Base-by-base conservation (phyloP, 179 eudicot genomes). In the Nepenthes alata region DNA sequence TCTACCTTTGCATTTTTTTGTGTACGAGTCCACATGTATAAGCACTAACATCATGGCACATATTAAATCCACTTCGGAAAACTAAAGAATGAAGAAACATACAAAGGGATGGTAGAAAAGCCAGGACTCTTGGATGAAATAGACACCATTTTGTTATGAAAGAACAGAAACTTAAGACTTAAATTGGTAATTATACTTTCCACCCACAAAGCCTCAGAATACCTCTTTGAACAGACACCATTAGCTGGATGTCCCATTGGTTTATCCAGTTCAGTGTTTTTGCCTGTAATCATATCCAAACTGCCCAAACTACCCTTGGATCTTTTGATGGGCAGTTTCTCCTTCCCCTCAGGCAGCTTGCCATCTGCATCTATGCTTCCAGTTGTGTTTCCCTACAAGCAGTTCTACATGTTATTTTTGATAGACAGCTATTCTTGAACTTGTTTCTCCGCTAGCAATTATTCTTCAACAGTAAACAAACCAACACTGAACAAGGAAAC, bases 291-390 rank as follows among this genome's bases (percentile, higher is more conserved):
- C 96, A 90, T 90, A 74, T 94, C 90, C 71, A 94, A 80, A 74
- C 96, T 90, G 64, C 99, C 97, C 60, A 94, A 75, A 70, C 97
- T 87, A 58, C 95, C 97, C 77, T 81, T 94, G 47, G 95, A 87
- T 78, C 99, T 77, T 81, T 94, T 94, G 56, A 94, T 81, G 2
- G 97, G 96, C 62, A 90, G 74, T 72, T 94, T 94, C 67, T 86
- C 99, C 80, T 94, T 94, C 58, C 80, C 97, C 76, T 90, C 99
- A 44, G 89, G 75, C 47, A 77, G 75, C 80, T 85, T 94, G 48
- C 81, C 88, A 44, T 87, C 94, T 35, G 72, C 84, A 70, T 87
- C 96, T 67, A 70, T 65, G 72, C 76, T 81, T 55, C 79, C 80
- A 62, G 79, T 80, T 13, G 80, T 75, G 67, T 82, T 85, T 9